These are phyloP conservation scores for Venturia aucupariae DNA, from an alignment of 2,329 filamentous ascomycete species.

Conservation along the genomic window DNA sequence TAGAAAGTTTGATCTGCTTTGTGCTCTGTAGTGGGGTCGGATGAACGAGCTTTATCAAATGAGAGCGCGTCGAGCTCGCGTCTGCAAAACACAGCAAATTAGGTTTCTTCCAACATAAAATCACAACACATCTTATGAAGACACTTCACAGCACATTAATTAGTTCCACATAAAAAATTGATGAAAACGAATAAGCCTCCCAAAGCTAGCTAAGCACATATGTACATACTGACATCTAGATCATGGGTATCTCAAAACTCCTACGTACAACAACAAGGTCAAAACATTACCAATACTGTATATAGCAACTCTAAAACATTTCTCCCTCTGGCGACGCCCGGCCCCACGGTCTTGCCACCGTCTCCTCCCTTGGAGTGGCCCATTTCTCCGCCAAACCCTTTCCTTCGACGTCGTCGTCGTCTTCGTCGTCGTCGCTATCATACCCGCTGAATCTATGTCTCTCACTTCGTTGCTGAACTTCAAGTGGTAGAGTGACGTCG, in stretches of 20 bases:
- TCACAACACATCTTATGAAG: background rate
- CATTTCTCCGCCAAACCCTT: conserved; percentile 7
- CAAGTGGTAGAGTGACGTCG: background rate
- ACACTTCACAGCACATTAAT: background rate
- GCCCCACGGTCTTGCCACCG: background rate
- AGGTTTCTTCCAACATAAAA: background rate
- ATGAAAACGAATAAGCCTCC: background rate
- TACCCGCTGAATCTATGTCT: conserved; percentile 14
- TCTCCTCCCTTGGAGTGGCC: conserved; percentile 10
- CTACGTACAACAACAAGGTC: background rate
- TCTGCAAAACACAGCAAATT: background rate
- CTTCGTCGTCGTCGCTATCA: conserved; percentile 14
- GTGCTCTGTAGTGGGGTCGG: background rate
- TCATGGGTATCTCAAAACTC: conserved; percentile 8
- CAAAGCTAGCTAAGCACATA: background rate
- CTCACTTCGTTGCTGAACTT: background rate
- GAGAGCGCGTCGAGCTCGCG: background rate
- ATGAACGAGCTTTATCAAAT: background rate
- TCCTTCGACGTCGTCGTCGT: conserved; percentile 12
- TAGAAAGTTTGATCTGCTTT: background rate
- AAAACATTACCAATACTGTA: conserved; percentile 1
- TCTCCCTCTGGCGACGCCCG: background rate
- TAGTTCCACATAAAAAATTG: background rate
- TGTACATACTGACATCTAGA: background rate
- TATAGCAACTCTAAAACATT: conserved; percentile 8